Evolutionary conservation across 2,329 filamentous ascomycete species (phyloP), one percentile per base, ranked within the genome.

Genomic region (Colletotrichum australisinense): DNA sequence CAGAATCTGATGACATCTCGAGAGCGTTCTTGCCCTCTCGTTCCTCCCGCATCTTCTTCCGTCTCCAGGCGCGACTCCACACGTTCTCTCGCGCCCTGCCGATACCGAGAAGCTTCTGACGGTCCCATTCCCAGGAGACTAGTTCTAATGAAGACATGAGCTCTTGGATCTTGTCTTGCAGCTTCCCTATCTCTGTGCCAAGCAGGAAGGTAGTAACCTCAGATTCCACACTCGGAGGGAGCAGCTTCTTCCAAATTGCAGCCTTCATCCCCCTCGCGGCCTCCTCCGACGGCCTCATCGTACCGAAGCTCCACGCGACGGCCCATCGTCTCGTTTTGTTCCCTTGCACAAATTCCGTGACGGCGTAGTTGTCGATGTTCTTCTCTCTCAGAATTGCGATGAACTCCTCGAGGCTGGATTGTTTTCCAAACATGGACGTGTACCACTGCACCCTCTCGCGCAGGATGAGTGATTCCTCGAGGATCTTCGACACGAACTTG

Each of bases 351-450:
- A 98, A 93, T 75, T 93, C 91, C 0, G 93, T 93, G 0, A 98
- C 90, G 0, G 95, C 95, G 77, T 92, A 98, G 80, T 98, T 99
- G 49, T 86, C 85, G 49, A 97, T 88, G 0, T 84, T 86, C 11
- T 87, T 79, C 2, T 87, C 83, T 19, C 88, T 88, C 4, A 93
- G 85, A 64, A 87, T 86, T 6, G 91, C 86, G 0, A 98, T 84
- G 0, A 93, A 82, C 0, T 86, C 84, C 1, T 93, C 86, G 3
- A 94, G 85, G 76, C 93, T 95, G 0, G 88, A 88, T 35, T 94
- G 85, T 78, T 97, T 97, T 0, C 96, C 95, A 0, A 98, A 86
- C 94, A 98, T 97, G 67, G 92, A 92, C 1, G 93, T 97, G 81
- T 97, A 98, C 97, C 97, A 99, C 73, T 90, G 89, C 0, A 97